Base-by-base conservation (phyloP, 2,329 filamentous ascomycete species). In the Aspergillus neoniger region DNA sequence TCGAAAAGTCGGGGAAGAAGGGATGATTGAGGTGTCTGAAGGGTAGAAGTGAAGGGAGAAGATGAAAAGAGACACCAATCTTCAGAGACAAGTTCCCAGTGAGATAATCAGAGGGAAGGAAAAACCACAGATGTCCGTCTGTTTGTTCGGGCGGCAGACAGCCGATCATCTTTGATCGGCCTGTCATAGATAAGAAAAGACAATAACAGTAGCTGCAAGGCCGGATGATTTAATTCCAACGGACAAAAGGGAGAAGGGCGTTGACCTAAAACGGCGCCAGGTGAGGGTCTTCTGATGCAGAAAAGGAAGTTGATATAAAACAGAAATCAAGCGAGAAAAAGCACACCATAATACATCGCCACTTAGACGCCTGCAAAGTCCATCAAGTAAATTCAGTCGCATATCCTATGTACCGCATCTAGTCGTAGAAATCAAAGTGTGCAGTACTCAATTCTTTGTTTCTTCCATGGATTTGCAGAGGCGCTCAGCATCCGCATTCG, bases 401-500 rank as follows among this genome's bases (percentile, higher is more conserved):
- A 61, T 52, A 60, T 55, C 36, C 30, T 41, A 62, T 63, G 55
- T 63, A 58, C 61, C 53, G 58, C 60, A 58, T 58, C 47, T 36
- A 38, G 53, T 66, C 56, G 56, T 55, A 50, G 41, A 23, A 56
- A 28, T 25, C 56, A 41, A 57, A 32, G 43, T 55, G 47, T 30
- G 41, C 17, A 50, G 19, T 49, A 57, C 43, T 65, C 17, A 69
- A 39, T 59, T 25, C 53, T 70, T 70, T n/a, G 57, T 63, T 48
- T 66, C 62, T 49, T 70, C 62, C 55, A 70, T 67, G 3, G 57
- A 58, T 44, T 62, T 36, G 7, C 44, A 60, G 9, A 70, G 21
- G 15, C 61, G 44, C 41, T 61, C 57, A 17, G 50, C 58, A 5
- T 66, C 65, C 15, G 61, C 66, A 15, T 52, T 57, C 25, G 53